These are phyloP conservation scores for Leptographium wingfieldii DNA, from an alignment of 2,329 filamentous ascomycete genomes.

Conservation along the genomic window DNA sequence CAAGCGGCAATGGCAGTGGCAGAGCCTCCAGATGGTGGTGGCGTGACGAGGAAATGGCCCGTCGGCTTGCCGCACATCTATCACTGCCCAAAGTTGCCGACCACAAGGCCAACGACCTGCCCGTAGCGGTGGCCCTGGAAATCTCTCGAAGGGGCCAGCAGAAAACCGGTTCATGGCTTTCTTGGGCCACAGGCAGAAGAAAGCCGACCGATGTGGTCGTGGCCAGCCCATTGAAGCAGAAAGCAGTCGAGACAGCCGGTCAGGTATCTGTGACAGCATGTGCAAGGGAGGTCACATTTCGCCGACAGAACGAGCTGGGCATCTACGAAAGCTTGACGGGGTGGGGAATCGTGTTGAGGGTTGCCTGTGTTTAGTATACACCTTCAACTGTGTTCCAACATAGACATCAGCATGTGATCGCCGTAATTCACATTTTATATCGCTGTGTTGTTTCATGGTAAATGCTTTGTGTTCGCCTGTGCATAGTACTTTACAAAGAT, in stretches of 20 bases:
- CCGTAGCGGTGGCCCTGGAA: not conserved
- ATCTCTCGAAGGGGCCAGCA: slow-evolving; percentile 1
- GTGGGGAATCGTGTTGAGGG: slow-evolving; percentile 34
- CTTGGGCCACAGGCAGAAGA: slow-evolving; percentile 17
- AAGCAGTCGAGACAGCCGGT: not conserved
- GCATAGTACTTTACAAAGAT: too few species aligned
- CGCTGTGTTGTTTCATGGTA: too few species aligned
- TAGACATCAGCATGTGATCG: too few species aligned
- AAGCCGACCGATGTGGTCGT: not conserved
- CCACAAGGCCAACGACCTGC: not conserved
- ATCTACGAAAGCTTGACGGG: slow-evolving; percentile 38
- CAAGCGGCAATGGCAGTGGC: not conserved
- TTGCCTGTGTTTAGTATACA: slow-evolving; percentile 12
- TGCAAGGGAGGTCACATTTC: slow-evolving; percentile 36
- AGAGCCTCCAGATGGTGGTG: slow-evolving; percentile 27
- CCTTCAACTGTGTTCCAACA: too few species aligned
- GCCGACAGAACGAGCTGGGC: slow-evolving; percentile 37
- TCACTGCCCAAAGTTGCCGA: slow-evolving; percentile 12
- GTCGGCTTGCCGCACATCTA: slow-evolving; percentile 30
- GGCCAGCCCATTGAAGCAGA: slow-evolving; percentile 5
- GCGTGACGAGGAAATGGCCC: slow-evolving; percentile 32
- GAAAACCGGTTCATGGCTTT: slow-evolving; percentile 15
- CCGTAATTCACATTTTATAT: too few species aligned
- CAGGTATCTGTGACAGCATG: slow-evolving; percentile 26
- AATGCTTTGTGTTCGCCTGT: too few species aligned